These are phyloP conservation scores for Debaryomyces singareniensis DNA, from an alignment of 1,139 yeast species.

Conservation along the genomic window DNA sequence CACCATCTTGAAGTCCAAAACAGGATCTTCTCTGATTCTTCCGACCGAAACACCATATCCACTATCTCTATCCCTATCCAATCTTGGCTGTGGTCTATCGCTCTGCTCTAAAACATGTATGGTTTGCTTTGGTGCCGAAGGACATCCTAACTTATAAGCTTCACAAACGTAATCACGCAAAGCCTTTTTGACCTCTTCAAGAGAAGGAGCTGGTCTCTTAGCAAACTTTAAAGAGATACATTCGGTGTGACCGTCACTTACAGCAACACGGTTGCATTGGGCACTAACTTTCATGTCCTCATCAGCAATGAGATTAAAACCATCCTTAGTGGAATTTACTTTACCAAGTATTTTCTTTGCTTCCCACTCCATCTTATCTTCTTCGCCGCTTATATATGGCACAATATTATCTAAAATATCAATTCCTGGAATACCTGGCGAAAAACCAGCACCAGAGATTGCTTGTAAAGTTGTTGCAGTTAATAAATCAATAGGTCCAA, in stretches of 20 bases:
- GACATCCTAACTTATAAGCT: constrained; percentile 70
- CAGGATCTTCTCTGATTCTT: constrained; percentile 87
- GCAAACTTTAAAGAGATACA: constrained; percentile 85
- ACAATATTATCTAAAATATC: constrained; percentile 91
- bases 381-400: constrained; percentile 95
- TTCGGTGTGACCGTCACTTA: constrained; percentile 96
- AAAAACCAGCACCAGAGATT: constrained; percentile 96
- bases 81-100: constrained; percentile 97
- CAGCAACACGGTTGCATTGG: constrained; percentile 95
- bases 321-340: constrained; percentile 46
- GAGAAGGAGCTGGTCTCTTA: constrained; percentile 75
- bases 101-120: constrained; percentile 86
- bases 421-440: constrained; percentile 96
- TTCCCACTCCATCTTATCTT: constrained; percentile 98
- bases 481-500: constrained; percentile 83
- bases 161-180: constrained; percentile 78
- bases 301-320: constrained; percentile 56
- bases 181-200: constrained; percentile 69
- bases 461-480: constrained; percentile 95
- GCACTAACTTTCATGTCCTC: constrained; percentile 85
- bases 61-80: constrained; percentile 90
- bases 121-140: constrained; percentile 88
- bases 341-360: constrained; percentile 87
- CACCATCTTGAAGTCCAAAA: constrained; percentile 92
- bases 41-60: constrained; percentile 97